phyloP scores from a whole-genome alignment of 257 asterid species.

The Handroanthus guayacan region DNA sequence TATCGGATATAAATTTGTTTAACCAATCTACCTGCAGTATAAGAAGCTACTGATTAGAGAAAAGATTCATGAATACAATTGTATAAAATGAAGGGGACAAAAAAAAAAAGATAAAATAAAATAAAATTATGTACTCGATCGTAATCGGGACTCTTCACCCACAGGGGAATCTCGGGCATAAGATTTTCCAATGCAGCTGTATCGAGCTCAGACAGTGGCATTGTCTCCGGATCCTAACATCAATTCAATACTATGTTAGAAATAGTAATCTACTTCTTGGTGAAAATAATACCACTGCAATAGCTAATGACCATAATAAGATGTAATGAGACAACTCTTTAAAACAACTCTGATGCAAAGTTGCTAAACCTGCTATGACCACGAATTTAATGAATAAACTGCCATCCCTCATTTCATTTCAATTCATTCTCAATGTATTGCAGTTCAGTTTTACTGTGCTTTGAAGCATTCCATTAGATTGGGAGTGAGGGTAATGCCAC shows the following conservation, averaged over 20 bases:
- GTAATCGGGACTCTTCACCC: slow-evolving; percentile 89
- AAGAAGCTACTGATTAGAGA: slow-evolving; percentile 1
- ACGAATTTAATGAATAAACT: neutral
- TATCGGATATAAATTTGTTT: slow-evolving; percentile 62
- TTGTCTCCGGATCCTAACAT: slow-evolving; percentile 57
- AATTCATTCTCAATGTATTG: too few relatives aligned
- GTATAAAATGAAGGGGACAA: neutral
- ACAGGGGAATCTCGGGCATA: slow-evolving; percentile 78
- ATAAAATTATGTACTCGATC: slow-evolving; percentile 65
- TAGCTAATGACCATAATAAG: neutral
- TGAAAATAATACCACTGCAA: neutral
- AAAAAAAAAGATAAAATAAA: neutral
- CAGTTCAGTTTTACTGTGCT: too few relatives aligned
- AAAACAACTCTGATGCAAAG: neutral
- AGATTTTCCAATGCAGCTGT: slow-evolving; percentile 62
- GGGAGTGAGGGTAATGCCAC: too few relatives aligned
- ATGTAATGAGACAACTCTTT: slow-evolving; percentile 9
- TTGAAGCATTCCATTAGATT: too few relatives aligned
- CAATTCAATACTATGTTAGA: slow-evolving; percentile 20
- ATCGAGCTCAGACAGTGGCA: slow-evolving; percentile 63
- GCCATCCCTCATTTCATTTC: neutral
- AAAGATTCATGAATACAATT: neutral
- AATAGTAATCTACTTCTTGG: neutral
- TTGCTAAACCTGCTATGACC: neutral
- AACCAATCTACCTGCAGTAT: slow-evolving; percentile 81